Conservation (phyloP, 257 asterid species). For the Eucommia ulmoides region DNA sequence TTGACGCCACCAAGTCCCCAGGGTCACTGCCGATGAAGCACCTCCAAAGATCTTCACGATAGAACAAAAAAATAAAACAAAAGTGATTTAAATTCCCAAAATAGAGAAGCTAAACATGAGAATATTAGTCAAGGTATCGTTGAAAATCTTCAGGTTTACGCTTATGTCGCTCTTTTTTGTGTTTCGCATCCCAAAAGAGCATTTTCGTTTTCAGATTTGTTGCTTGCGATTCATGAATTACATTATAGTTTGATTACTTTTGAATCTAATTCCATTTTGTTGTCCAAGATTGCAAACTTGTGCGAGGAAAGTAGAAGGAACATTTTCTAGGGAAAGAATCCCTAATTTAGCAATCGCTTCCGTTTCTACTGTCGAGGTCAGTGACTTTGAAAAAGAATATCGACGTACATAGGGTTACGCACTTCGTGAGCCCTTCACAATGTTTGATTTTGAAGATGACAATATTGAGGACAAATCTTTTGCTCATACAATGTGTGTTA, state of each 20-base stretch:
- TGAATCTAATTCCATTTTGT: slow-evolving; percentile 51
- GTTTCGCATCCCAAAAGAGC: slow-evolving; percentile 38
- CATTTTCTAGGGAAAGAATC: slow-evolving; percentile 59
- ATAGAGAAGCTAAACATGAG: slow-evolving; percentile 6
- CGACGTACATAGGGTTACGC: slow-evolving; percentile 71
- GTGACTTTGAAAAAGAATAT: slow-evolving; percentile 73
- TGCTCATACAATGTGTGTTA: slow-evolving; percentile 70
- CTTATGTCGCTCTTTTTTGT: slow-evolving; percentile 40
- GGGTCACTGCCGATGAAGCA: slow-evolving; percentile 69
- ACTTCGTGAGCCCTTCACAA: slow-evolving; percentile 59
- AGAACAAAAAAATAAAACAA: slow-evolving; percentile 23
- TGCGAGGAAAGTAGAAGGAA: slow-evolving; percentile 96
- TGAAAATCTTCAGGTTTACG: slow-evolving; percentile 47
- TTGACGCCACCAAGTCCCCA: slow-evolving; percentile 56
- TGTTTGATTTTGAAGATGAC: slow-evolving; percentile 94
- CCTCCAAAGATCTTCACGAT: slow-evolving; percentile 56
- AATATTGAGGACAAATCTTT: slow-evolving; percentile 82
- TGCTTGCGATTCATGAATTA: slow-evolving; percentile 44
- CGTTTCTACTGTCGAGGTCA: slow-evolving; percentile 68
- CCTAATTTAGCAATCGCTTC: slow-evolving; percentile 64
- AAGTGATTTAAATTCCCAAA: slow-evolving; percentile 9
- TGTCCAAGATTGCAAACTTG: slow-evolving; percentile 55
- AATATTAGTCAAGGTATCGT: slow-evolving; percentile 16
- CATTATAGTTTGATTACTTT: slow-evolving; percentile 66
- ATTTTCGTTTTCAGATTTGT: slow-evolving; percentile 44